Evolutionary conservation across 768 basidiomycete species (phyloP), one percentile per base, ranked within the genome.

Genomic region (Mycena albidolilacea): DNA sequence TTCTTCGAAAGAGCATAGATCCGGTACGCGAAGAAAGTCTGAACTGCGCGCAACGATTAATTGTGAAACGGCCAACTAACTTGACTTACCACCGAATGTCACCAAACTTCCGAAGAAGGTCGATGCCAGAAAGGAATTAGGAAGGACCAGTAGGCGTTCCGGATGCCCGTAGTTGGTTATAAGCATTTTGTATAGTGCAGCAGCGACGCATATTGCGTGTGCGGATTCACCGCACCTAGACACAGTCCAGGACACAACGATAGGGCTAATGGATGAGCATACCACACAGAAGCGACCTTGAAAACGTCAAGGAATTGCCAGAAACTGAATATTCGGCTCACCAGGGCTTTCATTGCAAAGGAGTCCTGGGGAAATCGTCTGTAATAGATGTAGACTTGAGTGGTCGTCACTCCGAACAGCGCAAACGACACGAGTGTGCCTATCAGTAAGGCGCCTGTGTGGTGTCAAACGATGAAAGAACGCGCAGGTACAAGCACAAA

Each of bases 161-260:
- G 69, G 61, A 23, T 63, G 69, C 7, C 52, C 52, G 23, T 30
- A 70, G 43, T 70, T 48, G 5, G 60, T 55, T 52, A 70, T 70
- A 0, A 58, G 19, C 50, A 64, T 55, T 17, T 10, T 17, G 30
- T 70, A 70, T 9, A 70, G 2, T 11, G 62, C 17, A 0, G 37
- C 43, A 1, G 61, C 69, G 7, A 64, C 48, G 43, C 61, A 70
- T n/a, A 70, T 30, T 43, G 39, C 30, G 52, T 70, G 69, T 5
- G n/a, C 69, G 5, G 57, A 14, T 37, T 70, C 69, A 8, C 50
- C 39, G 9, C 54, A 39, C 61, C 69, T 70, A 23, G 9, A 46
- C 41, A 44, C 11, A 43, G 41, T 43, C 41, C n/a, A 54, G 9
- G 30, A 54, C 35, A 14, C 7, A 21, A 7, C 30, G 21, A 39